These are phyloP conservation scores for Coffea canephora DNA, from an alignment of 257 asterid genomes.

Conservation along the genomic window DNA sequence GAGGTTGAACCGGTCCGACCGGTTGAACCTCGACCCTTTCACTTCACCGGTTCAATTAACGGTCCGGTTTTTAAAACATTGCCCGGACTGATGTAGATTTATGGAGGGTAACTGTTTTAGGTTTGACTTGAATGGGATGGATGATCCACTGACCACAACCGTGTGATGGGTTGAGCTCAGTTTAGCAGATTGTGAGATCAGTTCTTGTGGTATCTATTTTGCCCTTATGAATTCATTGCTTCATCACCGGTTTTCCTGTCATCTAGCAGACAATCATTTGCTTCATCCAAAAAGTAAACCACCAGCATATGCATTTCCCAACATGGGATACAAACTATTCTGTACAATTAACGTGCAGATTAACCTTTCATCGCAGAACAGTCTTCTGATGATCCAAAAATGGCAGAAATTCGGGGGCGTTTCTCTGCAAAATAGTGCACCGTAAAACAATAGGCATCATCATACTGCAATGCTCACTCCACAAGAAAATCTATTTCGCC, in stretches of 20 bases:
- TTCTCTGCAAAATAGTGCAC: not conserved
- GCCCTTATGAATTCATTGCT: not conserved
- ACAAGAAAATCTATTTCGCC: not conserved
- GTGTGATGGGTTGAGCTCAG: too few relatives aligned
- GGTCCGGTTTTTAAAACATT: too few relatives aligned
- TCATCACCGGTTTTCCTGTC: not conserved
- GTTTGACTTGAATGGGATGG: not conserved
- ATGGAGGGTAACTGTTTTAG: not conserved
- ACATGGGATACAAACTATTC: not conserved
- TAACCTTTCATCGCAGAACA: not conserved
- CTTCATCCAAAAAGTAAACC: not conserved
- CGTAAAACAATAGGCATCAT: too few relatives aligned
- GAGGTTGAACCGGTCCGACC: too few relatives aligned
- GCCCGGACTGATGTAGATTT: not conserved
- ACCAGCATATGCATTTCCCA: not conserved
- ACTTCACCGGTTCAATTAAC: too few relatives aligned
- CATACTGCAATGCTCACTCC: not conserved
- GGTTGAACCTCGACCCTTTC: too few relatives aligned
- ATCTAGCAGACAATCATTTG: not conserved
- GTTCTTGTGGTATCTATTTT: not conserved
- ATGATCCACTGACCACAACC: not conserved
- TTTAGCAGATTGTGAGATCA: not conserved
- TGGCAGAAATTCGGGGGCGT: not conserved
- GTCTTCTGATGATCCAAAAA: not conserved
- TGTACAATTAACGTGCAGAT: conserved; percentile 9